phyloP scores from a whole-genome alignment of 306 rosid genomes.

The Cucurbita argyrosperma region DNA sequence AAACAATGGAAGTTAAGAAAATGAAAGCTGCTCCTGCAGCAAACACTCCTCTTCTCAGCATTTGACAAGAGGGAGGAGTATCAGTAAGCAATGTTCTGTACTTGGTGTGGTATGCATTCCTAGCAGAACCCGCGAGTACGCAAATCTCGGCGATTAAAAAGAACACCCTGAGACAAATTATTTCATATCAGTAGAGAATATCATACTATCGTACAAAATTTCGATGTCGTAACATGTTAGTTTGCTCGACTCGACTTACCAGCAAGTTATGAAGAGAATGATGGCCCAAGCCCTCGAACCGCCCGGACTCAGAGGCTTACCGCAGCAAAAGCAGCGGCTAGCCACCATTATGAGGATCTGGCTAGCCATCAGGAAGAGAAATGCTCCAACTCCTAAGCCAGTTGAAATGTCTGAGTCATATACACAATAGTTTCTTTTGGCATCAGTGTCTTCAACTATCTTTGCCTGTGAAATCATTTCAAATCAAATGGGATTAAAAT shows the following conservation, averaged over 20 bases:
- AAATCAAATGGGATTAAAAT: neutral
- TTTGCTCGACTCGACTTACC: slow-evolving; percentile 29
- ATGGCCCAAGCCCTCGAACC: slow-evolving; percentile 87
- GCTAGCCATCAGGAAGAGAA: slow-evolving; percentile 63
- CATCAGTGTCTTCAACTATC: slow-evolving; percentile 21
- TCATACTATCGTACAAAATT: neutral
- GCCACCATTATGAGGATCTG: slow-evolving; percentile 71
- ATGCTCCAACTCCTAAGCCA: slow-evolving; percentile 84
- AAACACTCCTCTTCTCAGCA: slow-evolving; percentile 76
- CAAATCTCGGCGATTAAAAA: slow-evolving; percentile 83
- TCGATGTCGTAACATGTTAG: neutral
- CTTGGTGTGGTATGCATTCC: slow-evolving; percentile 85
- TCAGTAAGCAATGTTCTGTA: slow-evolving; percentile 30
- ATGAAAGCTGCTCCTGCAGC: slow-evolving; percentile 87
- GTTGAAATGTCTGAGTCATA: slow-evolving; percentile 81
- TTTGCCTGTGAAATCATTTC: slow-evolving; percentile 39
- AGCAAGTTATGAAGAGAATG: slow-evolving; percentile 75
- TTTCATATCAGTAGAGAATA: neutral
- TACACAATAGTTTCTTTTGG: slow-evolving; percentile 43
- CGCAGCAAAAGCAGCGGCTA: slow-evolving; percentile 97
- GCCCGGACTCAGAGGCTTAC: slow-evolving; percentile 76
- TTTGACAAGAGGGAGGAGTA: slow-evolving; percentile 44
- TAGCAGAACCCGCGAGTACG: slow-evolving; percentile 82
- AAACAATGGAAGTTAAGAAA: slow-evolving; percentile 50
- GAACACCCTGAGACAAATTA: slow-evolving; percentile 40